Base-by-base conservation (phyloP, 805 yeast genomes). In the Lachancea thermotolerans region DNA sequence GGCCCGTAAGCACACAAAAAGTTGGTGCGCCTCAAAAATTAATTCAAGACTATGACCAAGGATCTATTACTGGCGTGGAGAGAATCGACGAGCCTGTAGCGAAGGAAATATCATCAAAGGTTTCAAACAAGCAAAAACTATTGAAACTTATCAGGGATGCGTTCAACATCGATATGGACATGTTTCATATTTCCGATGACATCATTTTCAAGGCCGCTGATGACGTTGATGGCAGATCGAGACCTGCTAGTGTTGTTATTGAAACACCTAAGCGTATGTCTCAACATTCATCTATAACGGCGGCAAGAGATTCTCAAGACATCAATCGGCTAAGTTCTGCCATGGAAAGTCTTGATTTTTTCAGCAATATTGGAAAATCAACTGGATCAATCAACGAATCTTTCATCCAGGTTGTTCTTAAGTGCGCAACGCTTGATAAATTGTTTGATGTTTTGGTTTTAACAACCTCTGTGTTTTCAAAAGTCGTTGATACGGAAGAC, bases 401-500 rank as follows among this genome's bases (percentile, higher is more conserved):
- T 54, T 16, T 57, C 45, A 57, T 72, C 17, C 61, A 66, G 44
- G 82, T 78, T 7, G 82, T 75, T 6, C 65, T 79, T 25, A 81
- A 80, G 54, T 77, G 86, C 3, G 93, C 93, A 1, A 74, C 85
- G 1, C 65, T 87, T 46, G 93, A 86, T 37, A 79, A 80, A 53
- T 71, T 91, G 54, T 72, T 89, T 44, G 97, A 91, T 62, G 72
- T 90, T 17, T 65, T 91, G 42, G 88, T 91, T 4, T 71, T 77
- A 60, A 91, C 85, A 16, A 82, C 76, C 34, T 76, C 75, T 53
- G 79, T 76, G 45, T 88, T 78, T 58, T 67, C 72, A 2, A 68
- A 66, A 33, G 56, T 59, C 33, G 71, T 78, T 9, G 65, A 66
- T 30, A 64, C 68, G 17, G 60, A 59, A 9, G 81, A 77, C 52